Percentiles rank a stretch among this genome's conserved stretches.
Evolutionary conservation across 2,329 filamentous ascomycete species (phyloP).

Genomic region (Alternaria novae-zelandiae): DNA sequence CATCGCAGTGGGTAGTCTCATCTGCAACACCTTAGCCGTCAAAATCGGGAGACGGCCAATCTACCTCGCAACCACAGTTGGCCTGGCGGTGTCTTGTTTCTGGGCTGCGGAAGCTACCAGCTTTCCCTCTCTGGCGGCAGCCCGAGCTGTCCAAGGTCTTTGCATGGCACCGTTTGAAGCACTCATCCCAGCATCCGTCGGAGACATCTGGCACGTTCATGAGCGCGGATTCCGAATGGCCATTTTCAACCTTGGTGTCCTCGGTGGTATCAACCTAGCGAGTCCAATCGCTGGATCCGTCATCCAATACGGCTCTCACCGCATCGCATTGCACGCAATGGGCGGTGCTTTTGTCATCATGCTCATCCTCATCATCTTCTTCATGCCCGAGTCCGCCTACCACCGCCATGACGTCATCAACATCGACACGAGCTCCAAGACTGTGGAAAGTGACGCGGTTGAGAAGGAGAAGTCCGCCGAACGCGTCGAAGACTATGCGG

Average conservation of each 20-base stretch:
- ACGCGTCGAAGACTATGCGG: constrained; percentile 12
- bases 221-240: constrained; percentile 32
- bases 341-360: constrained; percentile 28
- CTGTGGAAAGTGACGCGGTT: constrained; percentile 6
- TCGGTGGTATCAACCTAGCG: constrained; percentile 34
- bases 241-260: constrained; percentile 33
- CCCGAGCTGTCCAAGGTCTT: constrained; percentile 28
- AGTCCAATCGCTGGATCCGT: constrained; percentile 30
- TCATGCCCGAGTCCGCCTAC: constrained; percentile 33
- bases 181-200: constrained; percentile 31
- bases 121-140: constrained; percentile 26
- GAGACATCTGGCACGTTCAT: constrained; percentile 34
- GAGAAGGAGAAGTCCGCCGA: constrained; percentile 19
- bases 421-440: constrained; percentile 25
- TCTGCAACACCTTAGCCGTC: constrained; percentile 31
- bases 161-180: constrained; percentile 37
- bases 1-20: constrained; percentile 25
- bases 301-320: constrained; percentile 29
- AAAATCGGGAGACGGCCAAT: constrained; percentile 31
- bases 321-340: constrained; percentile 30
- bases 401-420: constrained; percentile 17
- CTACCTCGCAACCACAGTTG: constrained; percentile 27
- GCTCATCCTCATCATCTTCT: constrained; percentile 30
- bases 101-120: constrained; percentile 32
- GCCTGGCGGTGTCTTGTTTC: constrained; percentile 26